These are phyloP conservation scores for Scedosporium minutisporum DNA, from an alignment of 2,329 filamentous ascomycete species.

Conservation along the genomic window DNA sequence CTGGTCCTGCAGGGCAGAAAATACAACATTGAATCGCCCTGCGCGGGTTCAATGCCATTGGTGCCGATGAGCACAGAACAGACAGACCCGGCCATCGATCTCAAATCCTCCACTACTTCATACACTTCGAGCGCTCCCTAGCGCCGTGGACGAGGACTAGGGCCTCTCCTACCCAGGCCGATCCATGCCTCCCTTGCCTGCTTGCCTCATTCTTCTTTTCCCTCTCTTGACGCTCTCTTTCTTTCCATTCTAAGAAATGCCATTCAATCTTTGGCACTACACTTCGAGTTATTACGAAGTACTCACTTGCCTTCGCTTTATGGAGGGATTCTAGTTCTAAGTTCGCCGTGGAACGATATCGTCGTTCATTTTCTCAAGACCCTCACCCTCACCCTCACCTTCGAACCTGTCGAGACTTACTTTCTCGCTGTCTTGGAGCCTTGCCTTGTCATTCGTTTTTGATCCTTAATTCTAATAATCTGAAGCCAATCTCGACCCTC, in stretches of 20 bases:
- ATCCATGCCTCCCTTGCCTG: background rate
- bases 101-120: too few species aligned
- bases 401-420: background rate
- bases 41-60: too few species aligned
- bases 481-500: background rate
- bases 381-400: too few species aligned
- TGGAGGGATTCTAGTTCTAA: background rate
- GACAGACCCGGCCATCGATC: too few species aligned
- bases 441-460: background rate
- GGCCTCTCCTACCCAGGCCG: too few species aligned
- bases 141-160: too few species aligned
- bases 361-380: too few species aligned
- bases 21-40: too few species aligned
- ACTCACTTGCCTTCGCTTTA: background rate
- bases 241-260: background rate
- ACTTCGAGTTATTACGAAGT: background rate
- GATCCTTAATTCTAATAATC: background rate
- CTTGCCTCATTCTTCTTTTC: background rate
- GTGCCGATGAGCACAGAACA: too few species aligned
- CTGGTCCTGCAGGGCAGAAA: too few species aligned
- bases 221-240: background rate
- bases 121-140: too few species aligned
- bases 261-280: background rate
- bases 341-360: too few species aligned
- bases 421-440: background rate